Percentiles rank a stretch among this genome's conserved stretches.
Conservation (phyloP, 2,329 filamentous ascomycete species). For the Colletotrichum falcatum region DNA sequence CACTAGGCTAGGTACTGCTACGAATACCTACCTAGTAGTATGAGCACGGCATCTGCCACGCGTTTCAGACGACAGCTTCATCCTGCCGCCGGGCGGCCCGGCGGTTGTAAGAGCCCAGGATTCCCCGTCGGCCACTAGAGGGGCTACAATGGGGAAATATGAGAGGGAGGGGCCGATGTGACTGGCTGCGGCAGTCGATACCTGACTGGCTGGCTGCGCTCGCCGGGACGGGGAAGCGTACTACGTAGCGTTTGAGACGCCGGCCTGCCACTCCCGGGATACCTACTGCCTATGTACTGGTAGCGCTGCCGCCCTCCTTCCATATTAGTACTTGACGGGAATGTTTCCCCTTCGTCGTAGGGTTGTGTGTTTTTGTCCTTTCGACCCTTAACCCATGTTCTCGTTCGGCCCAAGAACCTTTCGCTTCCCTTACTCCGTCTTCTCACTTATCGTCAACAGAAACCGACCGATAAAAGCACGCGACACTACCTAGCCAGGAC, state of each 20-base stretch:
- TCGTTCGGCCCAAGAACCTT: neutral
- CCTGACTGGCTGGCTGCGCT: neutral
- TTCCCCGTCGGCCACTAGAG: neutral
- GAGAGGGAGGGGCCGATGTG: conserved; percentile 33
- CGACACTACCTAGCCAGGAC: neutral
- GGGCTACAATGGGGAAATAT: neutral
- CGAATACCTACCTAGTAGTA: too few relatives aligned
- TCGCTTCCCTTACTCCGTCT: neutral
- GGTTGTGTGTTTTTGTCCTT: neutral
- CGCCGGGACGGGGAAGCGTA: conserved; percentile 17
- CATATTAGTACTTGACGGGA: neutral
- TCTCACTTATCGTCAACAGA: too few relatives aligned
- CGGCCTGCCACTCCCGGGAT: neutral
- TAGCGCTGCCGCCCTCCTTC: neutral
- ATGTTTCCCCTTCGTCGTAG: neutral
- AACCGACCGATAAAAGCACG: neutral
- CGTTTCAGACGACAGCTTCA: neutral
- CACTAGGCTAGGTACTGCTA: too few relatives aligned
- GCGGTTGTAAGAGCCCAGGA: neutral
- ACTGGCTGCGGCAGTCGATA: conserved; percentile 12
- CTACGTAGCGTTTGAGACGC: conserved; percentile 37
- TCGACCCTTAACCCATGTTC: neutral
- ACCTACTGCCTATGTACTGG: too few relatives aligned
- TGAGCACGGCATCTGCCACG: neutral
- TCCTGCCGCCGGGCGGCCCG: neutral